These are phyloP conservation scores for Pichia deserticola DNA, from an alignment of 805 yeast species.

Conservation along the genomic window DNA sequence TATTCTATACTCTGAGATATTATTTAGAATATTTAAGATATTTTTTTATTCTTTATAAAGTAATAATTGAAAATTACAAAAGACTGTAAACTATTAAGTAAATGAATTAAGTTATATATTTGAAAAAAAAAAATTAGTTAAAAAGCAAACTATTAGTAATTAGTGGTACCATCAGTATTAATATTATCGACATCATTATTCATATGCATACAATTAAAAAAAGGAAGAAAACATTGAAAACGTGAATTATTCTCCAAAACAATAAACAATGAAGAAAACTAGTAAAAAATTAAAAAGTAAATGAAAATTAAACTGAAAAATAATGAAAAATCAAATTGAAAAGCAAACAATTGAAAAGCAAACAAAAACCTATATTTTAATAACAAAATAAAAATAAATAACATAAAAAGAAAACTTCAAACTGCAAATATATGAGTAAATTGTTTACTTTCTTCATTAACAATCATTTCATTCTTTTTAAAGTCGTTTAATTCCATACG, in stretches of 20 bases:
- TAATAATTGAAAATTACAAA: too few relatives aligned
- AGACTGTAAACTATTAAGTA: too few relatives aligned
- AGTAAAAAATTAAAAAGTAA: neutral
- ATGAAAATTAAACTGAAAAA: neutral
- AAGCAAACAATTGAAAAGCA: neutral
- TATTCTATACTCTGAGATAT: too few relatives aligned
- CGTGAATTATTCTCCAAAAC: neutral
- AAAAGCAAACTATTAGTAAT: too few relatives aligned
- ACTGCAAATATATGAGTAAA: constrained; percentile 62
- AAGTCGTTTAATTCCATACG: constrained; percentile 58
- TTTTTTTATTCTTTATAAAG: too few relatives aligned
- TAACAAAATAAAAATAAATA: neutral
- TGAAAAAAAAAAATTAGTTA: too few relatives aligned
- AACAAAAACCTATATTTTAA: neutral
- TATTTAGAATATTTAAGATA: too few relatives aligned
- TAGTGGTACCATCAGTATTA: too few relatives aligned
- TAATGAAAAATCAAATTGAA: neutral
- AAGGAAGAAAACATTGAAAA: too few relatives aligned
- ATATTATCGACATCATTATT: too few relatives aligned
- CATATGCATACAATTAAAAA: too few relatives aligned
- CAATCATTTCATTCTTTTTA: constrained; percentile 58
- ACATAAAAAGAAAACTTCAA: neutral
- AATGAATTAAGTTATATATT: too few relatives aligned
- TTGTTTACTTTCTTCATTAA: constrained; percentile 51
- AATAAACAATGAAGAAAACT: constrained; percentile 3